These are phyloP conservation scores for Penicillium coffeae DNA, from an alignment of 495 filamentous ascomycete species.

Conservation along the genomic window DNA sequence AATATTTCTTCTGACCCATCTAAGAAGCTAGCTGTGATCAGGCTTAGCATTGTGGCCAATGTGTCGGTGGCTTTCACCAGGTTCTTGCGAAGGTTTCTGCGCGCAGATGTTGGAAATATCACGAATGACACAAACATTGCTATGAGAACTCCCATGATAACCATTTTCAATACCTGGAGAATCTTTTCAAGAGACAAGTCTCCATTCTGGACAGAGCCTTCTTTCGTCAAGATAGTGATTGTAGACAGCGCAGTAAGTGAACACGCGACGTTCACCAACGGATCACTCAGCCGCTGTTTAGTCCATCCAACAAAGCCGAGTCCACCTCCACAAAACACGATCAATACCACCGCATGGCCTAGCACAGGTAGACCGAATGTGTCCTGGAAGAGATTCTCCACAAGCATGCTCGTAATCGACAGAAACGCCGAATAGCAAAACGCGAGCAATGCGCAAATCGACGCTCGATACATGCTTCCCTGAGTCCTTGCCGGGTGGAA, in stretches of 20 bases:
- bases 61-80: constrained; percentile 73
- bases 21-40: constrained; percentile 82
- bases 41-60: constrained; percentile 73
- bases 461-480: constrained; percentile 88
- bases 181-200: constrained; percentile 80
- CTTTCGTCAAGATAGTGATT: constrained; percentile 89
- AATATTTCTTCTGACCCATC: constrained; percentile 80
- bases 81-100: constrained; percentile 67
- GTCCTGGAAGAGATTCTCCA: constrained; percentile 70
- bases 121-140: constrained; percentile 74
- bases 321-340: constrained; percentile 85
- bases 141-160: constrained; percentile 75
- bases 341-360: constrained; percentile 76
- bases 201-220: constrained; percentile 77
- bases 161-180: constrained; percentile 83
- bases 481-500: constrained; percentile 92
- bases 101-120: constrained; percentile 78
- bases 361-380: constrained; percentile 59
- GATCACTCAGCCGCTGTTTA: constrained; percentile 82
- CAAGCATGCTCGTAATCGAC: constrained; percentile 80
- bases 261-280: constrained; percentile 86
- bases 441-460: constrained; percentile 74
- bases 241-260: constrained; percentile 87
- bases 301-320: constrained; percentile 89
- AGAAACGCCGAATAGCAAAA: constrained; percentile 80